Base-by-base conservation (phyloP, 805 yeast species). In the Hanseniaspora osmophila region DNA sequence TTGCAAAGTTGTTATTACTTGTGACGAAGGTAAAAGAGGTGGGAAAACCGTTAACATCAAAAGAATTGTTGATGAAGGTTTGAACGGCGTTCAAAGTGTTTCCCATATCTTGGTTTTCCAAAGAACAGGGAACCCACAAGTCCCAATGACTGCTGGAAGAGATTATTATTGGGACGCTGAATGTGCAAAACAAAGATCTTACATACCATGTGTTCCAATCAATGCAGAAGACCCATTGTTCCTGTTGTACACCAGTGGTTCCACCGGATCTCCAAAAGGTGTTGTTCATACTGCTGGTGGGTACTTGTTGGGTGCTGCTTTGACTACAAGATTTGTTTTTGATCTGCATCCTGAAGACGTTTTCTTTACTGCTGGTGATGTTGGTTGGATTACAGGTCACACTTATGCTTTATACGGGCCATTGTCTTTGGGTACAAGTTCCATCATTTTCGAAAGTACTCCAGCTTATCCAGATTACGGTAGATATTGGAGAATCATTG, bases 371-470 rank as follows among this genome's bases (percentile, higher is more conserved):
- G 97, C 97, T 37, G 97, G 97, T 60, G 97, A 92, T 63, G 86
- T 92, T 47, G 97, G 98, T 61, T 92, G 98, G 97, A 92, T 92
- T 62, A 92, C 98, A 15, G 97, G 97, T 54, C 98, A 92, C 66
- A 84, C 96, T 10, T 92, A 90, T 61, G 95, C 86, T 40, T 75
- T 90, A 41, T 92, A 92, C 60, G 97, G 97, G 49, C 98, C 98
- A 38, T 75, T 92, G 54, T 67, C 78, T 30, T 63, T 79, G 32
- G 98, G 97, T 65, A 84, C 88, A 45, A 80, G 97, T 42, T 79
- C 96, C 10, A 83, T 92, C 45, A 84, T 90, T 47, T 92, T 92
- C 62, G 97, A 92, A 71, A 92, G 95, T 49, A 92, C 98, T 16
- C 97, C 98, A 35, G 96, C 95, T 33, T 86, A 87, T 67, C 98